phyloP scores from a whole-genome alignment of 371 early-diverging fungal species.

The Thermomucor indicae-seudaticae region DNA sequence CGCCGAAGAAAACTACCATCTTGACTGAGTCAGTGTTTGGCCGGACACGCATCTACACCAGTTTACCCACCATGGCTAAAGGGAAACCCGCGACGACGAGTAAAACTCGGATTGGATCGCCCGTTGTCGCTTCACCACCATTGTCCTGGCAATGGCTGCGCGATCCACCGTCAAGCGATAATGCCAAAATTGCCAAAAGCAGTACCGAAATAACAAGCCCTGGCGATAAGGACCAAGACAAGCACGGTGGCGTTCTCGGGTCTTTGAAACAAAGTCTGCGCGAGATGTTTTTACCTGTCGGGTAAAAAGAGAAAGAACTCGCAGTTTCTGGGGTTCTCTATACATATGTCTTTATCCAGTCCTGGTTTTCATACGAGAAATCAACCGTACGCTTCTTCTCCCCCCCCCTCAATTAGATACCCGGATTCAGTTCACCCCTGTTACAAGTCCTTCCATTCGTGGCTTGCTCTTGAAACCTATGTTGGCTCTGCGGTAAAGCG shows the following conservation, averaged over 20 bases:
- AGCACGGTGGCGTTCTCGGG: slow-evolving; percentile 8
- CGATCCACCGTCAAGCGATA: slow-evolving; percentile 4
- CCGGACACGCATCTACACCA: slow-evolving; percentile 52
- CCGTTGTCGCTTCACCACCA: slow-evolving; percentile 37
- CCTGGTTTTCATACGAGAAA: not conserved
- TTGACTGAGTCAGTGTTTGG: slow-evolving; percentile 54
- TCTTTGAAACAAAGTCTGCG: slow-evolving; percentile 43
- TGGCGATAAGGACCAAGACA: not conserved
- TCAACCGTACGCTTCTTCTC: not conserved
- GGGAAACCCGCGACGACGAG: slow-evolving; percentile 38
- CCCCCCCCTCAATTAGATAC: slow-evolving; percentile 19
- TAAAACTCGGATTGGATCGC: slow-evolving; percentile 29
- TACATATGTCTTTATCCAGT: not conserved
- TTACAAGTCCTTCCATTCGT: slow-evolving; percentile 58
- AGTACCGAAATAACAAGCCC: not conserved
- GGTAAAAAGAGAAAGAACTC: too few species aligned
- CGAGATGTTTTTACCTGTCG: slow-evolving; percentile 64
- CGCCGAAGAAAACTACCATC: too few species aligned
- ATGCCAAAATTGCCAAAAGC: not conserved
- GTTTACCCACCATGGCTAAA: slow-evolving; percentile 41
- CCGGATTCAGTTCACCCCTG: slow-evolving; percentile 50
- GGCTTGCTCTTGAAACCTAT: slow-evolving; percentile 64
- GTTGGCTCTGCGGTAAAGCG: slow-evolving; percentile 55
- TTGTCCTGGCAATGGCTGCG: slow-evolving; percentile 50
- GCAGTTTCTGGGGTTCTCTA: too few species aligned